phyloP scores from a whole-genome alignment of 2,329 filamentous ascomycete genomes.

The Eurotiales sp. region DNA sequence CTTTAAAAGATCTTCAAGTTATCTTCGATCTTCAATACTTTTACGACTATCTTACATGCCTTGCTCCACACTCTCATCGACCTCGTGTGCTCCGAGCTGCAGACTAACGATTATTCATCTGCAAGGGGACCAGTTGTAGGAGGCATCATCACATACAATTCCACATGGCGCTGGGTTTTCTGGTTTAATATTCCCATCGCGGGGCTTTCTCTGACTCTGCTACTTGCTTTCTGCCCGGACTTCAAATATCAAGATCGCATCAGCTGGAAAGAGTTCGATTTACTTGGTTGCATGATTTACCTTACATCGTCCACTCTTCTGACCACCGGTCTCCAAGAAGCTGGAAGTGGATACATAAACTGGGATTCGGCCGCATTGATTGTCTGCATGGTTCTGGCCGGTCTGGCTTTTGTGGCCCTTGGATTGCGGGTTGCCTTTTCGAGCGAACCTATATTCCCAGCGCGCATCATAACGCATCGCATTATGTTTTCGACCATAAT shows the following conservation, averaged over 20 bases:
- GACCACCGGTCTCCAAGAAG: constrained; percentile 1
- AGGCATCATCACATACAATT: constrained; percentile 23
- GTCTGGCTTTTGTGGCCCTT: background rate
- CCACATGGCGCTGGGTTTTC: constrained; percentile 31
- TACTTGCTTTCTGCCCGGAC: constrained; percentile 24
- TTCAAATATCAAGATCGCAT: constrained; percentile 8
- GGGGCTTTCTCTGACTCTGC: constrained; percentile 19
- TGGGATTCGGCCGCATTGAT: background rate
- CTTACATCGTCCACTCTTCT: background rate
- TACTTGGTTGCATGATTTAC: constrained; percentile 25
- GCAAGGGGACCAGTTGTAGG: constrained; percentile 44
- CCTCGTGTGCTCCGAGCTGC: too few relatives aligned
- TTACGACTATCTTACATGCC: too few relatives aligned
- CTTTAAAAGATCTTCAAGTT: background rate
- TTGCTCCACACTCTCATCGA: too few relatives aligned
- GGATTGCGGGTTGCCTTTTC: background rate
- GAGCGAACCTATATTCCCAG: constrained; percentile 1
- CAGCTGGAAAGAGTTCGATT: constrained; percentile 24
- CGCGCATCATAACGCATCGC: constrained; percentile 1
- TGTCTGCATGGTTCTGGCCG: background rate
- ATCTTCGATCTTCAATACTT: too few relatives aligned
- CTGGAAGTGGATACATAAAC: background rate
- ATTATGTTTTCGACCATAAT: constrained; percentile 4
- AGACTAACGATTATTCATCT: too few relatives aligned
- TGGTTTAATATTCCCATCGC: constrained; percentile 28